Evolutionary conservation across 768 basidiomycete species (phyloP).

Genomic region (Mycena vulgaris): DNA sequence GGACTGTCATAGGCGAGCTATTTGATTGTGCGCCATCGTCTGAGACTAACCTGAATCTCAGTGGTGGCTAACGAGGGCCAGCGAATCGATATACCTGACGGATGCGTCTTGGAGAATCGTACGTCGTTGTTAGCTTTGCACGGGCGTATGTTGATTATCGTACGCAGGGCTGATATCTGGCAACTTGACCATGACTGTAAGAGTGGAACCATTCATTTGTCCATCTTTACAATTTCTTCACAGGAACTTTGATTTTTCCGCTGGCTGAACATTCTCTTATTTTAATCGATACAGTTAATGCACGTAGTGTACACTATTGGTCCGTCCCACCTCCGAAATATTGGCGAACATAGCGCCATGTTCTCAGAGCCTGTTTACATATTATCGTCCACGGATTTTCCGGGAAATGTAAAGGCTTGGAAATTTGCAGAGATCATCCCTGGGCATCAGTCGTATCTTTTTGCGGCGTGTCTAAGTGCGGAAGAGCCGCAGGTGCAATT

Average conservation of each 20-base stretch:
- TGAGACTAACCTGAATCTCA: constrained; percentile 16
- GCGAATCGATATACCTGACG: constrained; percentile 83
- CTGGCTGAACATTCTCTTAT: not conserved
- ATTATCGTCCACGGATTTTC: no score
- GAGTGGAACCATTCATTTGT: not conserved
- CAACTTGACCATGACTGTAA: constrained; percentile 86
- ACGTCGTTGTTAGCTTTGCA: constrained; percentile 34
- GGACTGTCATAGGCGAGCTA: constrained; percentile 85
- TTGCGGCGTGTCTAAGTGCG: constrained; percentile 8
- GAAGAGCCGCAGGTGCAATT: constrained; percentile 8
- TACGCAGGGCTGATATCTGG: constrained; percentile 80
- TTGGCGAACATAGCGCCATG: no score
- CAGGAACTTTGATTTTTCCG: constrained; percentile 1
- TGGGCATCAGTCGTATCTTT: no score
- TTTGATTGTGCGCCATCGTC: not conserved
- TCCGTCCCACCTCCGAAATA: no score
- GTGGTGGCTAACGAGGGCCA: constrained; percentile 85
- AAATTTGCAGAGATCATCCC: no score
- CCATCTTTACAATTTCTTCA: not conserved
- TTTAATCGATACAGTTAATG: no score
- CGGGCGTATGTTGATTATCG: constrained; percentile 59
- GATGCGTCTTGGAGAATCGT: constrained; percentile 80
- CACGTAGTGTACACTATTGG: no score
- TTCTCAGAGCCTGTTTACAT: no score
- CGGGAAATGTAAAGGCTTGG: no score